A percentile compares a stretch with the other conserved stretches of the same genome.
phyloP scores from a whole-genome alignment of 495 filamentous ascomycete genomes.

The Rhypophila decipiens region DNA sequence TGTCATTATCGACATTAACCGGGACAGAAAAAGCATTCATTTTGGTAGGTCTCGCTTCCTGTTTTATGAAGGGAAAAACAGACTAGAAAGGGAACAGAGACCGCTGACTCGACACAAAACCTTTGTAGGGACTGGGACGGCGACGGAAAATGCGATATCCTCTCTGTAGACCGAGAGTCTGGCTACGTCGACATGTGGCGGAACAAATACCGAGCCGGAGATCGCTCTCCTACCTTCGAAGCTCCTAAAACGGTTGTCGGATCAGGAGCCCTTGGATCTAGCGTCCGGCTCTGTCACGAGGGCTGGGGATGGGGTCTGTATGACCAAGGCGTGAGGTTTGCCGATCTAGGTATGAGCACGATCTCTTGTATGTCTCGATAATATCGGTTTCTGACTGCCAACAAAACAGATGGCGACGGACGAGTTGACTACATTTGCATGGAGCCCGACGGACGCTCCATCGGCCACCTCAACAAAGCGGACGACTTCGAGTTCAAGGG shows the following conservation, averaged over 20 bases:
- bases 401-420: conserved; percentile 22
- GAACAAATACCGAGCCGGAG: neutral
- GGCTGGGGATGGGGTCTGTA: conserved; percentile 16
- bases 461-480: conserved; percentile 13
- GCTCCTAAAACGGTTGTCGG: neutral
- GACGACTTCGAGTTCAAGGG: conserved; percentile 2
- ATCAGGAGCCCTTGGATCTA: too few species aligned
- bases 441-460: conserved; percentile 13
- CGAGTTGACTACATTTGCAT: conserved; percentile 24
- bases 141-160: conserved; percentile 23
- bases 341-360: too few species aligned
- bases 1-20: conserved; percentile 1
- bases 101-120: too few species aligned
- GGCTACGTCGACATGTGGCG: conserved; percentile 14
- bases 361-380: too few species aligned
- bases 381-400: neutral
- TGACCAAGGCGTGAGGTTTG: conserved; percentile 16
- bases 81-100: too few species aligned
- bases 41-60: too few species aligned
- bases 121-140: conserved; percentile 27
- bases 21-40: conserved; percentile 9
- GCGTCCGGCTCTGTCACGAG: neutral
- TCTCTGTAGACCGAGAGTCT: conserved; percentile 12
- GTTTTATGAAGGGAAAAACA: too few species aligned
- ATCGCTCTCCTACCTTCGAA: neutral